A percentile compares a stretch with the other conserved stretches of the same genome.
Conservation (phyloP, 1,284 basidiomycete species). For the Inonotus obliquus region DNA sequence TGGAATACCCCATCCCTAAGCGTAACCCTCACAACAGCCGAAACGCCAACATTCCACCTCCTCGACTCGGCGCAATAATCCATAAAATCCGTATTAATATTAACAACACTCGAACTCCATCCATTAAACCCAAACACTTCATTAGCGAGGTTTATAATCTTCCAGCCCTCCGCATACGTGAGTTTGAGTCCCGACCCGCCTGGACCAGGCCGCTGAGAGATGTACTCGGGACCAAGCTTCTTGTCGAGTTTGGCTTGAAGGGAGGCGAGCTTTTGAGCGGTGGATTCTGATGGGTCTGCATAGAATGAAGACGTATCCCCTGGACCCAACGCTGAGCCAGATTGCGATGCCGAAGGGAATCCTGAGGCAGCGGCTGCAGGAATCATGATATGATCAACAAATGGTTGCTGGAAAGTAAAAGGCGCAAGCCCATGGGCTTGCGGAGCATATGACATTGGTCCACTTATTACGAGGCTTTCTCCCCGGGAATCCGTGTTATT, state of each 20-base stretch:
- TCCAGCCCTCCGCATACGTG: constrained; percentile 97
- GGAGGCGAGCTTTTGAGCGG: constrained; percentile 60
- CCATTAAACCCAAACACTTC: constrained; percentile 99
- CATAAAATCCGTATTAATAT: constrained; percentile 68
- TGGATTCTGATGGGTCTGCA: constrained; percentile 47
- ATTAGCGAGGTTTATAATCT: constrained; percentile 93
- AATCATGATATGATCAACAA: constrained; percentile 11
- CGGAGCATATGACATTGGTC: constrained; percentile 53
- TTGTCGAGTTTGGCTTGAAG: constrained; percentile 83
- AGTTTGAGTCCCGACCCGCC: constrained; percentile 83
- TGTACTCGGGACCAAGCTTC: constrained; percentile 91
- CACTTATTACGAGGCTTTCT: constrained; percentile 45
- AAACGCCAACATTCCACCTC: constrained; percentile 74
- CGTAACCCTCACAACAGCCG: constrained; percentile 83
- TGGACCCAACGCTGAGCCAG: too few relatives aligned
- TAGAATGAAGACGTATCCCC: constrained; percentile 31
- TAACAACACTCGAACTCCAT: constrained; percentile 87
- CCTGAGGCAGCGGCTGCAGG: too few relatives aligned
- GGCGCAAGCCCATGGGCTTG: constrained; percentile 54
- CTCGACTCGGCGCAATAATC: constrained; percentile 68
- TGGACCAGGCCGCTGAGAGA: constrained; percentile 86
- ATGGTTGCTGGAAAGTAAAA: constrained; percentile 12
- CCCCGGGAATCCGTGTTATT: not conserved
- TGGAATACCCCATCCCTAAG: constrained; percentile 87
- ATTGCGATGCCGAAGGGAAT: too few relatives aligned